Percentiles rank a stretch among this genome's conserved stretches.
These are phyloP conservation scores for Colletotrichum sp. DNA, from an alignment of 2,329 filamentous ascomycete genomes.

Conservation along the genomic window DNA sequence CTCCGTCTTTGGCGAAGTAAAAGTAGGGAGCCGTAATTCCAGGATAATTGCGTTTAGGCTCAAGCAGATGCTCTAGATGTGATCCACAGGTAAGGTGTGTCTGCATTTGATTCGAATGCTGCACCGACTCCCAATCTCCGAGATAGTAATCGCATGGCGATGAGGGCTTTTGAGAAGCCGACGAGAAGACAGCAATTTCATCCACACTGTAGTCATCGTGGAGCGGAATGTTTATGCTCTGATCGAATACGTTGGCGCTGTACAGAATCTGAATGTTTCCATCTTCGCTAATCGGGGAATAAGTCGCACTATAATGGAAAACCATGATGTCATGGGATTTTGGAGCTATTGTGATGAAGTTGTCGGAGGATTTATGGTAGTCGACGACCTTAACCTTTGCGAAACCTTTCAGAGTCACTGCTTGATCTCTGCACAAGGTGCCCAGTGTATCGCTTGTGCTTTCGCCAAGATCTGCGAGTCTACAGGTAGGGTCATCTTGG, in stretches of 20 bases:
- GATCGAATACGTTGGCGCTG: not conserved
- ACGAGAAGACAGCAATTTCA: not conserved
- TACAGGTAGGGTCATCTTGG: not conserved
- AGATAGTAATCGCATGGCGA: not conserved
- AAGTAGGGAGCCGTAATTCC: not conserved
- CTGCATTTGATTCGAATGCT: not conserved
- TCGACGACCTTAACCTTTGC: not conserved
- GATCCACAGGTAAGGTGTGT: not conserved
- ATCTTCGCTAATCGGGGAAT: not conserved
- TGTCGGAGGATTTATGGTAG: not conserved
- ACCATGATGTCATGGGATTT: not conserved
- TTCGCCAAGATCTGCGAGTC: not conserved
- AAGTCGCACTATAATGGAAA: not conserved
- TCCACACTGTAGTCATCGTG: not conserved
- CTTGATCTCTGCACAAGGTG: not conserved
- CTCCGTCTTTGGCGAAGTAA: not conserved
- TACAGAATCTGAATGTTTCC: not conserved
- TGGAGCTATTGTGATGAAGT: not conserved
- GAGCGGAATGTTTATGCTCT: not conserved
- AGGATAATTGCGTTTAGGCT: not conserved
- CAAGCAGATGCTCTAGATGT: not conserved
- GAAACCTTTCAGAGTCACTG: not conserved
- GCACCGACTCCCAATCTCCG: not conserved
- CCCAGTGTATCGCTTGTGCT: not conserved
- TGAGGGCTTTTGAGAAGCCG: not conserved